Evolutionary conservation across 805 yeast genomes (phyloP).

Genomic region (Pichia cephalocereana): DNA sequence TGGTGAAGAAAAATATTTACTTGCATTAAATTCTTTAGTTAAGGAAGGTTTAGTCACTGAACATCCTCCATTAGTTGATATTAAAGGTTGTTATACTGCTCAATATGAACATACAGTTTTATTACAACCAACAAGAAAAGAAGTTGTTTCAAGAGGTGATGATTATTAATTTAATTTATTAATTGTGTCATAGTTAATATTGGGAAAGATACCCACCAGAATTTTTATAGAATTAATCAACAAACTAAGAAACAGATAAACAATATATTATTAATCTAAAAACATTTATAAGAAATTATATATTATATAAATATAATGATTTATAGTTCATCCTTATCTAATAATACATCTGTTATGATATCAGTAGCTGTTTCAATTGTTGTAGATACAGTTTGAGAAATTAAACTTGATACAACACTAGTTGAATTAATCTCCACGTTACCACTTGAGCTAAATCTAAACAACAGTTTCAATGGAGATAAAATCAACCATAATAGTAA

Average conservation of each 20-base stretch:
- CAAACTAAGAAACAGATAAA: no score
- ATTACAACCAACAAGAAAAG: slow-evolving; percentile 85
- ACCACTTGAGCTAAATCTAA: slow-evolving; percentile 2
- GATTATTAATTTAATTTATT: slow-evolving; percentile 49
- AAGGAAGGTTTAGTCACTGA: slow-evolving; percentile 84
- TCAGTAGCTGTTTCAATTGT: neutral
- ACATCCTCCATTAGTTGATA: slow-evolving; percentile 86
- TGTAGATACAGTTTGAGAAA: neutral
- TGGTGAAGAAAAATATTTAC: slow-evolving; percentile 85
- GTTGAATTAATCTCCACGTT: neutral
- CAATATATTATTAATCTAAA: neutral
- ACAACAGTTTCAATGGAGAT: slow-evolving; percentile 6
- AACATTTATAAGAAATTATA: neutral
- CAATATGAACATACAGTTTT: slow-evolving; percentile 93
- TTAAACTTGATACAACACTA: neutral
- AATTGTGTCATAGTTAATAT: no score
- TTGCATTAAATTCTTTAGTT: slow-evolving; percentile 79
- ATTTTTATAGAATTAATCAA: no score
- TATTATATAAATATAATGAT: no score
- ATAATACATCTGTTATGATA: neutral
- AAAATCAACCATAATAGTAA: slow-evolving; percentile 39
- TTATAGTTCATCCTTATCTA: neutral
- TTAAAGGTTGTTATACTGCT: slow-evolving; percentile 83
- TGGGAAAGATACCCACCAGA: no score
- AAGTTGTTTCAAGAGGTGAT: slow-evolving; percentile 90